Evolutionary conservation across 805 yeast species (phyloP).

Genomic region (Candida sithepensis): DNA sequence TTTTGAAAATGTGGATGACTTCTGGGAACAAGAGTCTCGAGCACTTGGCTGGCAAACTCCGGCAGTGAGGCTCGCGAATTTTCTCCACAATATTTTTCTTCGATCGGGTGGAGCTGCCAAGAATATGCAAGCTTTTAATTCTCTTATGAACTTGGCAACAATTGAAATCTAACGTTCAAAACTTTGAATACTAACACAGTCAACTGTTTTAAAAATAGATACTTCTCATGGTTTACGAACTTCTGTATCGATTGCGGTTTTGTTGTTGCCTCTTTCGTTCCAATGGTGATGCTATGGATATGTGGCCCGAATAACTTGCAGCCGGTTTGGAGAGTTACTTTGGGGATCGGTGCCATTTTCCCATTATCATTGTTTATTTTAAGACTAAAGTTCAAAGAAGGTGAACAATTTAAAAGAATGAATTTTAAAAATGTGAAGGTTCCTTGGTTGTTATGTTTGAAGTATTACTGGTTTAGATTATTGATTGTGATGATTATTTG

Average conservation of each 20-base stretch:
- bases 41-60: too few species aligned
- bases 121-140: too few species aligned
- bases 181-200: neutral
- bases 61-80: too few species aligned
- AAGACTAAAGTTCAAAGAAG: conserved; percentile 73
- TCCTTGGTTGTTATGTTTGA: conserved; percentile 68
- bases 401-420: conserved; percentile 65
- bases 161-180: too few species aligned
- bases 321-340: conserved; percentile 87
- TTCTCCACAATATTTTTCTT: too few species aligned
- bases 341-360: conserved; percentile 88
- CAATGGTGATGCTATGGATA: conserved; percentile 82
- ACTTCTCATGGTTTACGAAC: conserved; percentile 86
- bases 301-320: conserved; percentile 66
- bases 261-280: conserved; percentile 79
- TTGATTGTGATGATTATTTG: conserved; percentile 70
- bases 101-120: too few species aligned
- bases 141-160: too few species aligned
- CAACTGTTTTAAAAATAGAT: conserved; percentile 37
- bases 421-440: conserved; percentile 59
- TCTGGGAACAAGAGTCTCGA: too few species aligned
- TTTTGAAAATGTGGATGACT: too few species aligned
- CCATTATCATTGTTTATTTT: conserved; percentile 75
- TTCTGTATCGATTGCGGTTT: conserved; percentile 85
- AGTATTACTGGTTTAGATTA: conserved; percentile 83